Percentiles rank a stretch among this genome's conserved stretches.
Conservation (phyloP, 2,329 filamentous ascomycete species). For the Colletotrichum camelliae region DNA sequence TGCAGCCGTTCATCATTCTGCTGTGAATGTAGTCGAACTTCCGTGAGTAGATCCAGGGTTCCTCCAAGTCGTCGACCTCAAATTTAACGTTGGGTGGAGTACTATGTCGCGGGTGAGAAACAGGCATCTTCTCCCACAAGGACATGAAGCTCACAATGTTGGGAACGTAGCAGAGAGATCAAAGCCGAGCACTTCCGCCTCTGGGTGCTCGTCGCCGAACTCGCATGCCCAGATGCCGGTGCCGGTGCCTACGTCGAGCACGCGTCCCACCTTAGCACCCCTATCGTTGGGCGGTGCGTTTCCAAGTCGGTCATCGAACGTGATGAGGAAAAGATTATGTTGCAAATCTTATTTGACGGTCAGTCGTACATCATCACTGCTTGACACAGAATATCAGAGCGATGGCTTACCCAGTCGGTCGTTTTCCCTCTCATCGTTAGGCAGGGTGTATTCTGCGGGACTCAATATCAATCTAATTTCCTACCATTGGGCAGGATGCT, state of each 20-base stretch:
- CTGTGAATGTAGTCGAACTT: conserved; percentile 14
- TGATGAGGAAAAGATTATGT: conserved; percentile 37
- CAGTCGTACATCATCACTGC: not conserved
- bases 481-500: not conserved
- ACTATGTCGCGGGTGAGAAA: not conserved
- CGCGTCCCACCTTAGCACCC: conserved; percentile 12
- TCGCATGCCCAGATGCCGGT: conserved; percentile 53
- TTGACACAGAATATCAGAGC: not conserved
- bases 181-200: conserved; percentile 35
- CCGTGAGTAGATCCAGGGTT: conserved; percentile 33
- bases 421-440: not conserved
- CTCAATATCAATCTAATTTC: not conserved
- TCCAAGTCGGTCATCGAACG: conserved; percentile 33
- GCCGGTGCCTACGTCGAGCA: conserved; percentile 53
- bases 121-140: no score
- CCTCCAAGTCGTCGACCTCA: conserved; percentile 40
- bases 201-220: conserved; percentile 32
- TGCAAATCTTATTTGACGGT: conserved; percentile 33
- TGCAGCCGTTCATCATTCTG: not conserved
- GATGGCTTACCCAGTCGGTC: not conserved
- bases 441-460: not conserved
- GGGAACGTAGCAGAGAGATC: conserved; percentile 47
- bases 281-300: conserved; percentile 28
- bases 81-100: conserved; percentile 51
- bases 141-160: conserved; percentile 25